Conservation (phyloP, 2,329 filamentous ascomycete species). For the Helminthosporium solani region DNA sequence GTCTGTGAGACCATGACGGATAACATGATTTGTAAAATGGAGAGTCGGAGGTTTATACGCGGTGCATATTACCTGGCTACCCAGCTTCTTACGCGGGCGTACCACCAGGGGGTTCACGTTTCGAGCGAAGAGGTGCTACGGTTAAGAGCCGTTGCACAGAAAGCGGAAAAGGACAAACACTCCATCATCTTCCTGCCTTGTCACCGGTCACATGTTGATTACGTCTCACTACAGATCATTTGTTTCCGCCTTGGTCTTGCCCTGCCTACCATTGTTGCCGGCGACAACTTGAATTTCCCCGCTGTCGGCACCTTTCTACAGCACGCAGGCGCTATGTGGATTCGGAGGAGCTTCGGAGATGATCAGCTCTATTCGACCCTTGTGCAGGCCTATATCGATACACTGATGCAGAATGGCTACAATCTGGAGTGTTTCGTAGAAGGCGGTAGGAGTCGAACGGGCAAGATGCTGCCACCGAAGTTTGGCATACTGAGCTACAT, state of each 20-base stretch:
- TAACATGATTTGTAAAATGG: slow-evolving; percentile 98
- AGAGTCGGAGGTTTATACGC: slow-evolving; percentile 88
- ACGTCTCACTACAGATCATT: slow-evolving; percentile 90
- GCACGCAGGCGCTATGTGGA: slow-evolving; percentile 95
- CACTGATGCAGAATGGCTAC: slow-evolving; percentile 81
- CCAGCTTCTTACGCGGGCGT: slow-evolving; percentile 86
- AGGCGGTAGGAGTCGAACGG: slow-evolving; percentile 86
- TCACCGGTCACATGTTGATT: slow-evolving; percentile 93
- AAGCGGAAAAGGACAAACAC: slow-evolving; percentile 83
- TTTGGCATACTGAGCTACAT: slow-evolving; percentile 94
- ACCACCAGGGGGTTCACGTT: slow-evolving; percentile 96
- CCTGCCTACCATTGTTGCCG: slow-evolving; percentile 87
- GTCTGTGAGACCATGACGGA: slow-evolving; percentile 86
- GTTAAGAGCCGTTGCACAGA: slow-evolving; percentile 75
- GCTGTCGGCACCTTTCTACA: slow-evolving; percentile 87
- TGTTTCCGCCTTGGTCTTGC: slow-evolving; percentile 91
- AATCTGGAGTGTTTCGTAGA: slow-evolving; percentile 99
- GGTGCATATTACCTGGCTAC: slow-evolving; percentile 87
- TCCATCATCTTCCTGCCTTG: slow-evolving; percentile 95
- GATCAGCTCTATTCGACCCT: slow-evolving; percentile 86
- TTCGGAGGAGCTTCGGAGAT: slow-evolving; percentile 86
- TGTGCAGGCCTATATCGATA: slow-evolving; percentile 97
- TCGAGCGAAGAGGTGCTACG: slow-evolving; percentile 90
- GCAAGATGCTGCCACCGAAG: slow-evolving; percentile 90
- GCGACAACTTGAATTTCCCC: slow-evolving; percentile 95